These are phyloP conservation scores for Annulohypoxylon bovei DNA, from an alignment of 495 filamentous ascomycete species.

Conservation along the genomic window DNA sequence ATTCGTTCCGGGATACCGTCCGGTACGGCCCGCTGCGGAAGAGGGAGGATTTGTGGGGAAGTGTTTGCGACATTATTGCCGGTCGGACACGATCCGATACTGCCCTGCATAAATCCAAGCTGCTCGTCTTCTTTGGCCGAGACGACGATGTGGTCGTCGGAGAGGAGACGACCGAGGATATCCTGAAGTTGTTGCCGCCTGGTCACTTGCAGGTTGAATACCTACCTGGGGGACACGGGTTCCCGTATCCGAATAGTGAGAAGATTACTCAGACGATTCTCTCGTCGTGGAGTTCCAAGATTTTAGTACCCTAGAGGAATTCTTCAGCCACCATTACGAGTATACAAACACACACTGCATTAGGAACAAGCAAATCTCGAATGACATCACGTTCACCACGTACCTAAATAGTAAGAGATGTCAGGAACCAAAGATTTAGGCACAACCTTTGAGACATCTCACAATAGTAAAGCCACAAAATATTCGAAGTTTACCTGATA, in stretches of 20 bases:
- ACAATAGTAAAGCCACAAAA: not conserved
- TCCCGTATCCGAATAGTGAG: slow-evolving; percentile 38
- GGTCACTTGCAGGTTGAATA: slow-evolving; percentile 38
- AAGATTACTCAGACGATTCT: slow-evolving; percentile 29
- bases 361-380: too few species aligned
- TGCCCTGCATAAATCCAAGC: slow-evolving; percentile 31
- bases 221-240: slow-evolving; percentile 41
- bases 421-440: not conserved
- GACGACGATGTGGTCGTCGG: slow-evolving; percentile 37
- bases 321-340: too few species aligned
- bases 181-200: slow-evolving; percentile 34
- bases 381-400: too few species aligned
- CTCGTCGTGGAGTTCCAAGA: slow-evolving; percentile 22
- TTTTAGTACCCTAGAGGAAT: too few species aligned
- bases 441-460: not conserved
- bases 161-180: slow-evolving; percentile 38
- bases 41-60: slow-evolving; percentile 41
- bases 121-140: slow-evolving; percentile 43
- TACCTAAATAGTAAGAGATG: too few species aligned
- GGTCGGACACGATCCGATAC: slow-evolving; percentile 28
- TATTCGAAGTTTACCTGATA: too few species aligned
- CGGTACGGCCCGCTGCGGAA: slow-evolving; percentile 39
- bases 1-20: slow-evolving; percentile 45
- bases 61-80: slow-evolving; percentile 37
- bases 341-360: too few species aligned